These are phyloP conservation scores for Scleromitrula shiraiana DNA, from an alignment of 2,329 filamentous ascomycete species.

Conservation along the genomic window DNA sequence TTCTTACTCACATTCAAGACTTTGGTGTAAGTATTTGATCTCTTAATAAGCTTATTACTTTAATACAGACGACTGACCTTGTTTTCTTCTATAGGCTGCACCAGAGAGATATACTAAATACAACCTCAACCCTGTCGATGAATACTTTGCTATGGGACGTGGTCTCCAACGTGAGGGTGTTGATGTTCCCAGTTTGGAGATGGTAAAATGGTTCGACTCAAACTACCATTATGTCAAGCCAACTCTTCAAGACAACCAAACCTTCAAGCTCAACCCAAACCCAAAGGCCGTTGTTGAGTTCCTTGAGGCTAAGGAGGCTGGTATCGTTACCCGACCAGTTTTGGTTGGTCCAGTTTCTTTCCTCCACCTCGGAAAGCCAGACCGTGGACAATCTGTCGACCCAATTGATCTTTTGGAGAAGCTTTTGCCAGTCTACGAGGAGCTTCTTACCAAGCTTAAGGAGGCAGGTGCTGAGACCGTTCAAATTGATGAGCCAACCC, in stretches of 20 bases:
- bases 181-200: slow-evolving; percentile 91
- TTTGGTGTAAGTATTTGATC: slow-evolving; percentile 64
- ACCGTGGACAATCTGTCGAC: slow-evolving; percentile 86
- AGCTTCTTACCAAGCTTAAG: slow-evolving; percentile 91
- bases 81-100: slow-evolving; percentile 53
- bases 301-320: slow-evolving; percentile 95
- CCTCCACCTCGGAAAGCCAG: slow-evolving; percentile 95
- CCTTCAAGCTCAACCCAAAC: slow-evolving; percentile 77
- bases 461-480: slow-evolving; percentile 90
- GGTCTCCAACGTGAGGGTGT: slow-evolving; percentile 92
- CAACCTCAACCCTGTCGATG: slow-evolving; percentile 79
- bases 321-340: slow-evolving; percentile 86
- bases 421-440: slow-evolving; percentile 88
- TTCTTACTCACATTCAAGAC: slow-evolving; percentile 95
- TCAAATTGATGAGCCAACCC: slow-evolving; percentile 95
- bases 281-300: slow-evolving; percentile 95
- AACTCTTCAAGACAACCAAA: slow-evolving; percentile 93
- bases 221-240: slow-evolving; percentile 99
- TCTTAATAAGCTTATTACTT: neutral
- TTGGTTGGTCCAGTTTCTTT: slow-evolving; percentile 94
- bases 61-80: slow-evolving; percentile 10
- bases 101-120: slow-evolving; percentile 91
- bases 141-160: slow-evolving; percentile 99
- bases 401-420: slow-evolving; percentile 91
- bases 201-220: slow-evolving; percentile 99